Evolutionary conservation across 177 flowering plant genomes (phyloP), one percentile per base, ranked within the genome.

Genomic region (Telopea speciosissima): DNA sequence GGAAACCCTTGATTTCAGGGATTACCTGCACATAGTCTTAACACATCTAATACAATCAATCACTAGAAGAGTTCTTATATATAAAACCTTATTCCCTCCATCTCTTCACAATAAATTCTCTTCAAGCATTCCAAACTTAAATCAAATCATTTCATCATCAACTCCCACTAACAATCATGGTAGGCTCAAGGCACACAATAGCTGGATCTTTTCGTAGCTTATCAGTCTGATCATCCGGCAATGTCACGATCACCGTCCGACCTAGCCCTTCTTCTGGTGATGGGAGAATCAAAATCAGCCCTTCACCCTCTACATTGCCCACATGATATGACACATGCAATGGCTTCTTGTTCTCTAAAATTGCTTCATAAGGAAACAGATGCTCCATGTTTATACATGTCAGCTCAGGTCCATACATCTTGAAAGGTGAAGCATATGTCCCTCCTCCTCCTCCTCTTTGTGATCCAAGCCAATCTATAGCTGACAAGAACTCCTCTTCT

Each of bases 201-300:
- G 73, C 82, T 49, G 71, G 68, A 75, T 89, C 90, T 67, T 73
- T 68, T 19, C 81, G 72, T 9, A 91, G 36, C 74, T 69, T 75
- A 1, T 14, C 78, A 33, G 72, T 64, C 74, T 84, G 81, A 61
- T 83, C 83, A 69, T 77, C 86, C 0, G 91, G 89, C 75, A 90
- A 77, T 0, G 84, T 83, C 68, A 87, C 89, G 70, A 69, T 73
- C n/a, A 90, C 95, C 0, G 83, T 86, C 78, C 91, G 68, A 4
- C 81, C 88, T 5, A 85, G 71, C 23, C 88, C 90, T 49, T 76
- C 86, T 68, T 88, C 95, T 1, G 82, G 75, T 1, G 95, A 86
- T 1, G 95, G 95, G 75, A 84, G 77, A 69, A 91, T 86, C 72
- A 85, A 22, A 54, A 91, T 81, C 83, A 91, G 52, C 52, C 94